These are phyloP conservation scores for Singerocomus inundabilis DNA, from an alignment of 1,284 basidiomycete species.

Conservation along the genomic window DNA sequence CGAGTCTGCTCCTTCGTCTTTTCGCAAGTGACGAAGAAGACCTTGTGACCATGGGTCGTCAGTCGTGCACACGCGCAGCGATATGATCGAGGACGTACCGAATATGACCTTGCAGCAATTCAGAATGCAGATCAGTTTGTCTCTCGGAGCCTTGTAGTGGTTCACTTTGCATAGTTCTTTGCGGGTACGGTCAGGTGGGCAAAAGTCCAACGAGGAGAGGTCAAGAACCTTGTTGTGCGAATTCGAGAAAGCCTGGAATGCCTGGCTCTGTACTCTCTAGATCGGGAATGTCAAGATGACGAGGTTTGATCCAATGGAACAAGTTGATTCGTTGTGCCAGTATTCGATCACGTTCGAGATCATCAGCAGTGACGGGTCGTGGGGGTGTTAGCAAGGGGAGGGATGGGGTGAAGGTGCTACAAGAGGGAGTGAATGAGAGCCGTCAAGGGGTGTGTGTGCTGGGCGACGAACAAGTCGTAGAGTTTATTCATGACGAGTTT, in stretches of 20 bases:
- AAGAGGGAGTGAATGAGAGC: constrained; percentile 6
- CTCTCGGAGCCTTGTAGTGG: constrained; percentile 97
- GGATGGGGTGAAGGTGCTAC: constrained; percentile 87
- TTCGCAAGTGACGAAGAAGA: constrained; percentile 82
- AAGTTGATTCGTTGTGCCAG: constrained; percentile 88
- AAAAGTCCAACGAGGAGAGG: no score
- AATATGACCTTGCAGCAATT: constrained; percentile 99
- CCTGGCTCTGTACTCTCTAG: constrained; percentile 42
- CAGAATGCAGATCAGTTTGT: constrained; percentile 97
- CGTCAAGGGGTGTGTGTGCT: background rate
- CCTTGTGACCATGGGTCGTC: constrained; percentile 45
- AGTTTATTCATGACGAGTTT: constrained; percentile 99
- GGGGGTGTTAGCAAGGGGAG: constrained; percentile 61
- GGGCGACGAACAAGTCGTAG: constrained; percentile 75
- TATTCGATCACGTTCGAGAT: constrained; percentile 91
- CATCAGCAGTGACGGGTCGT: constrained; percentile 88
- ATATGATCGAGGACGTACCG: constrained; percentile 52
- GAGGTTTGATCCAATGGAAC: constrained; percentile 88
- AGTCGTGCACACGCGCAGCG: constrained; percentile 10
- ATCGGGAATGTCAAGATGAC: constrained; percentile 83
- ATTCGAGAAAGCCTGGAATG: constrained; percentile 84
- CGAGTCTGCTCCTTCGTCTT: constrained; percentile 83
- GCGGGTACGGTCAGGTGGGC: background rate
- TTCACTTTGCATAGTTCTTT: constrained; percentile 94
- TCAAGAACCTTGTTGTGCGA: constrained; percentile 81